Evolutionary conservation across 306 rosid species (phyloP).

Genomic region (Rubus idaeus): DNA sequence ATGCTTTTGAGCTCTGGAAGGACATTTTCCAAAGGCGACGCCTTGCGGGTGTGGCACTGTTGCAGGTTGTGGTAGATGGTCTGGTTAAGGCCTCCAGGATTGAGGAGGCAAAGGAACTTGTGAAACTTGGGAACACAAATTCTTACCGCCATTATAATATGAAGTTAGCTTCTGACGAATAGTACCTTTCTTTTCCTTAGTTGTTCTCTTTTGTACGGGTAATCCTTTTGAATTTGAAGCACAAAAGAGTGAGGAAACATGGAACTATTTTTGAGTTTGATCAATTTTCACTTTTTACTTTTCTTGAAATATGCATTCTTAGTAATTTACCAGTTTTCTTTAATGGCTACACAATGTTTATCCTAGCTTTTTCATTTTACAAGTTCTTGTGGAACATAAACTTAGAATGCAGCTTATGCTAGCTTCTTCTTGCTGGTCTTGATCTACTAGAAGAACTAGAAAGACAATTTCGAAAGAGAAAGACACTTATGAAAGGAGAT

Average conservation of each 20-base stretch:
- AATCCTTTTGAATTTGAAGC: conserved; percentile 1
- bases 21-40: conserved; percentile 41
- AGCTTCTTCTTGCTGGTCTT: not conserved
- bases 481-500: no score
- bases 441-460: not conserved
- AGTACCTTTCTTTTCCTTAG: not conserved
- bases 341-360: not conserved
- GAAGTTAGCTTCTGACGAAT: conserved; percentile 35
- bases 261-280: not conserved
- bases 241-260: not conserved
- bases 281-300: not conserved
- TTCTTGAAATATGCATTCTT: no score
- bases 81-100: conserved; percentile 47
- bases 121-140: conserved; percentile 47
- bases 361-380: not conserved
- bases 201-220: not conserved
- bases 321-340: not conserved
- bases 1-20: conserved; percentile 42
- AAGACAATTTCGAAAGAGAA: no score
- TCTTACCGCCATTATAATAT: conserved; percentile 43
- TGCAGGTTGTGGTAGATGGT: conserved; percentile 65
- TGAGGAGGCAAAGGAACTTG: conserved; percentile 58
- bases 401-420: not conserved
- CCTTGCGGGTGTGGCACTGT: conserved; percentile 36
- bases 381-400: not conserved